Evolutionary conservation across 192 early-diverging fungal genomes (phyloP), one percentile per base, ranked within the genome.

Genomic region (Coemansia javaensis): DNA sequence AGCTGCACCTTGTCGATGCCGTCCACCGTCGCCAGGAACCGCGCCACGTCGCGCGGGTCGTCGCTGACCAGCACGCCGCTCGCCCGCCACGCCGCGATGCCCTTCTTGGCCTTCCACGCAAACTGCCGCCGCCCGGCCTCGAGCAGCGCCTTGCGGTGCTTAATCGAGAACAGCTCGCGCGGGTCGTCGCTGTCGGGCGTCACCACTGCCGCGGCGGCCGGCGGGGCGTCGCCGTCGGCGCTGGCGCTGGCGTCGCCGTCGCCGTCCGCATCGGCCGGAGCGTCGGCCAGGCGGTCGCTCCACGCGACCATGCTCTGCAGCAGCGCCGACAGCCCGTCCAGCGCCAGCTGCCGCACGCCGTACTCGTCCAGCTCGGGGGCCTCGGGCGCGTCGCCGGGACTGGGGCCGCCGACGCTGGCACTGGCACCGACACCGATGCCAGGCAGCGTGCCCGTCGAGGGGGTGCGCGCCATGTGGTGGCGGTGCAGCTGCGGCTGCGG

Each of bases 71-170:
- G 82, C 49, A 88, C 84, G 7, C 79, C 79, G 13, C 81, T 68
- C 11, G 81, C 81, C 21, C 82, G 48, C 50, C 93, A 69, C 21
- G 81, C 77, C 61, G 87, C 82, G 34, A 97, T 79, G 12, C 90
- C 93, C 81, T 87, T 90, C 50, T 92, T 89, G 24, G 90, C 89
- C 63, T 95, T 95, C 61, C 77, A 79, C 51, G 91, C 90, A 59
- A 95, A 95, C 50, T 81, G 64, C 49, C 83, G 81, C 21, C 88
- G 77, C 17, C 88, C 89, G 48, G 86, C 85, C 32, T 85, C 77
- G 33, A 90, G 75, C 51, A 85, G 68, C 63, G 91, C 87, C 65
- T 97, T 97, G 41, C 89, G 78, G 41, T 87, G 84, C 59, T 91
- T 93, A 56, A 87, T 56, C 39, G 77, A 84, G 55, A 84, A 83